phyloP scores from a whole-genome alignment of 495 filamentous ascomycete genomes.

The Neurospora sp. region DNA sequence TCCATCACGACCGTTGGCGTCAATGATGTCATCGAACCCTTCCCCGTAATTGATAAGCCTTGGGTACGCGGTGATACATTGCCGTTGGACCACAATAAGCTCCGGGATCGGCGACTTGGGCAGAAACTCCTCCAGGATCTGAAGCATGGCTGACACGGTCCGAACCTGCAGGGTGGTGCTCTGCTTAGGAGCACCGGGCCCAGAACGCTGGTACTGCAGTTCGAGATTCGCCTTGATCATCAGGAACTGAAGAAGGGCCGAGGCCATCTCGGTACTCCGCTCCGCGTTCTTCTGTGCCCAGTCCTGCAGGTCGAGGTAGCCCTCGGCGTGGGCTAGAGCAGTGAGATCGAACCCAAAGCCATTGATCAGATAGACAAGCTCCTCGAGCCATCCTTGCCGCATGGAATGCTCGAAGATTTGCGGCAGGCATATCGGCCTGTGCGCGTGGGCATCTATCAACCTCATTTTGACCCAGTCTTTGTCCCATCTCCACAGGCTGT shows the following conservation, averaged over 20 bases:
- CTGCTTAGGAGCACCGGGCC: constrained; percentile 35
- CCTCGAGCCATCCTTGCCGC: constrained; percentile 71
- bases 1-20: constrained; percentile 66
- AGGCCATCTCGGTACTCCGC: constrained; percentile 49
- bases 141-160: constrained; percentile 72
- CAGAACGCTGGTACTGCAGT: constrained; percentile 43
- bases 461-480: constrained; percentile 68
- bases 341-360: constrained; percentile 84
- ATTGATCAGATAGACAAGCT: constrained; percentile 61
- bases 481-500: constrained; percentile 83
- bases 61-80: constrained; percentile 89
- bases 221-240: constrained; percentile 77
- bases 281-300: constrained; percentile 65
- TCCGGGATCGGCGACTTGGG: constrained; percentile 38
- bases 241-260: constrained; percentile 61
- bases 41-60: constrained; percentile 93
- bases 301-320: constrained; percentile 64
- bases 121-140: constrained; percentile 59
- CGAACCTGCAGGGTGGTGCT: constrained; percentile 60
- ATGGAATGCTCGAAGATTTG: constrained; percentile 74
- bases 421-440: constrained; percentile 63
- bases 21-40: constrained; percentile 79
- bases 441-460: constrained; percentile 67
- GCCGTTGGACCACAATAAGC: constrained; percentile 57
- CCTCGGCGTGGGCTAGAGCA: constrained; percentile 75